Percentiles rank a stretch among this genome's conserved stretches.
Evolutionary conservation across 2,329 filamentous ascomycete species (phyloP).

Genomic region (Phialocephala sp.): DNA sequence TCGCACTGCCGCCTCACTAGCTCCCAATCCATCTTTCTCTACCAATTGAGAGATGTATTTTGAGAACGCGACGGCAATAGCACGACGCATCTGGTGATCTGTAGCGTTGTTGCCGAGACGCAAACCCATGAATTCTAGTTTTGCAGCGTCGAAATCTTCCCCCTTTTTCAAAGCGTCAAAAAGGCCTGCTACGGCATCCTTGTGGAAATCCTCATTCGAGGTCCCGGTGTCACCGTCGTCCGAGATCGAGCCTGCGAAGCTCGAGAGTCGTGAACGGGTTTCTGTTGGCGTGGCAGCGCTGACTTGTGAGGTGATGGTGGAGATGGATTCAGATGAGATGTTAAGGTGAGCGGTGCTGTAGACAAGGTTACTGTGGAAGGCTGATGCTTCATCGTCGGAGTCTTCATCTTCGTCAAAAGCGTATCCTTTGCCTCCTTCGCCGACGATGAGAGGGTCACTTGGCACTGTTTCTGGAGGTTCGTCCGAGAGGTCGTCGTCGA

Average conservation of each 20-base stretch:
- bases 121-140: constrained; percentile 92
- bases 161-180: constrained; percentile 81
- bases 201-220: constrained; percentile 72
- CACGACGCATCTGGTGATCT: constrained; percentile 84
- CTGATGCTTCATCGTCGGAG: constrained; percentile 60
- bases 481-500: constrained; percentile 45
- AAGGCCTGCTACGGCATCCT: constrained; percentile 86
- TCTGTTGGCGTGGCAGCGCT: constrained; percentile 46
- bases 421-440: constrained; percentile 63
- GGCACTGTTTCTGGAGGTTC: constrained; percentile 40
- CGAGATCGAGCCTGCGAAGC: constrained; percentile 75
- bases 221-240: constrained; percentile 58
- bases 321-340: constrained; percentile 62
- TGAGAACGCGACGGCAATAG: constrained; percentile 84
- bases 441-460: constrained; percentile 60
- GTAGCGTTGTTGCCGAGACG: constrained; percentile 90
- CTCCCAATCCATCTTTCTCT: constrained; percentile 59
- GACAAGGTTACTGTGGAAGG: constrained; percentile 56
- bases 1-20: constrained; percentile 67
- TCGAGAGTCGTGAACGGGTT: constrained; percentile 66
- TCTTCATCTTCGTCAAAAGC: constrained; percentile 66
- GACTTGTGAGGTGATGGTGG: constrained; percentile 64
- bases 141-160: constrained; percentile 79
- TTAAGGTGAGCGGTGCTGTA: constrained; percentile 45
- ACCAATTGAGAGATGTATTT: constrained; percentile 78